Conservation (phyloP, 192 early-diverging fungal species). For the Gigaspora rosea region DNA sequence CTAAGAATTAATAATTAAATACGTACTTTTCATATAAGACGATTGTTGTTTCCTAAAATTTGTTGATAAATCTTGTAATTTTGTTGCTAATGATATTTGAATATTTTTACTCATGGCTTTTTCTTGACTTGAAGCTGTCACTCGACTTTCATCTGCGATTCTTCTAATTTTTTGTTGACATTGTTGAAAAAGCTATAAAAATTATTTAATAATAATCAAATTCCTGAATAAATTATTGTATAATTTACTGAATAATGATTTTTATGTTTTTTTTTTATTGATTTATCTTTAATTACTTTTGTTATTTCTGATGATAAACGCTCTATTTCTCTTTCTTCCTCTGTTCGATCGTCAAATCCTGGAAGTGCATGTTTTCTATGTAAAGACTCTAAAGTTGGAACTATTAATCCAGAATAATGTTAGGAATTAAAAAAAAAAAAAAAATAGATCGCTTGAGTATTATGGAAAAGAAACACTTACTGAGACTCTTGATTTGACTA, state of each 20-base stretch:
- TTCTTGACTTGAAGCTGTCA: conserved; percentile 57
- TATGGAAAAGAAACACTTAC: conserved; percentile 35
- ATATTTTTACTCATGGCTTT: conserved; percentile 79
- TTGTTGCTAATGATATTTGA: conserved; percentile 83
- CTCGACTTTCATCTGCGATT: conserved; percentile 57
- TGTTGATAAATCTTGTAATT: conserved; percentile 83
- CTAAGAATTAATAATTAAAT: not conserved
- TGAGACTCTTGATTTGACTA: conserved; percentile 65
- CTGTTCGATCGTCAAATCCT: conserved; percentile 88
- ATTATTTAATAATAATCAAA: not conserved
- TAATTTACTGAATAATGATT: too few relatives aligned
- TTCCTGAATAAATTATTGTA: conserved; percentile 17
- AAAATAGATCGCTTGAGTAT: conserved; percentile 21
- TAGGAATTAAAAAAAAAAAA: conserved; percentile 17
- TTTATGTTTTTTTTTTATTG: too few relatives aligned
- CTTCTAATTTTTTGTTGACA: conserved; percentile 79
- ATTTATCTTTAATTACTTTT: conserved; percentile 50
- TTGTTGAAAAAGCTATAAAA: conserved; percentile 73
- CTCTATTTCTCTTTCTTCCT: conserved; percentile 82
- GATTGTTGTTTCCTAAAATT: conserved; percentile 89
- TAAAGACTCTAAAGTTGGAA: conserved; percentile 71
- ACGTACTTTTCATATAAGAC: conserved; percentile 80
- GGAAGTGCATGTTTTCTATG: conserved; percentile 90
- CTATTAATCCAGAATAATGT: conserved; percentile 35
- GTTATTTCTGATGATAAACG: conserved; percentile 83